Percentiles rank a stretch among this genome's conserved stretches.
Conservation (phyloP, 805 yeast species). For the Ogataea pini region DNA sequence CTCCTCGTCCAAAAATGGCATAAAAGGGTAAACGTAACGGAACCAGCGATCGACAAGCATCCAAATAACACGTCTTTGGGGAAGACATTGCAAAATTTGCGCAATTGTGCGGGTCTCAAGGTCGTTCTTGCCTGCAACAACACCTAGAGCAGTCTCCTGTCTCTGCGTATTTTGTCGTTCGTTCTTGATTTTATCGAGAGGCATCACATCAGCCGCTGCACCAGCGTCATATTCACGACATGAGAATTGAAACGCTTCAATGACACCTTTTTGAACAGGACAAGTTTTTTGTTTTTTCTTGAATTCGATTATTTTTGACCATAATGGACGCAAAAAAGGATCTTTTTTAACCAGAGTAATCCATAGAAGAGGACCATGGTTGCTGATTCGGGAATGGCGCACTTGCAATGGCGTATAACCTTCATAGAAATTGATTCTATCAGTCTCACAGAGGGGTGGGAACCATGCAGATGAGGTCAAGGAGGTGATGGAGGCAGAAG, state of each 20-base stretch:
- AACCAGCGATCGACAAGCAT: constrained; percentile 46
- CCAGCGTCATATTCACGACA: constrained; percentile 38
- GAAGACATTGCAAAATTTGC: constrained; percentile 41
- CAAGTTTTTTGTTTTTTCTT: constrained; percentile 23
- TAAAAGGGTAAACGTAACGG: constrained; percentile 45
- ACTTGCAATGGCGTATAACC: constrained; percentile 46
- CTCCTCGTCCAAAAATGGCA: constrained; percentile 47
- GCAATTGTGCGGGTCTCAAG: constrained; percentile 26
- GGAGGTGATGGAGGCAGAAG: not conserved
- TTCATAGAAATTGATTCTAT: constrained; percentile 42
- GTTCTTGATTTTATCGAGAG: constrained; percentile 15
- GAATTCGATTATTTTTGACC: constrained; percentile 31
- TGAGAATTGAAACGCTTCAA: constrained; percentile 26
- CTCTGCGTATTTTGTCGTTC: constrained; percentile 7
- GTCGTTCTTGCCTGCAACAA: constrained; percentile 16
- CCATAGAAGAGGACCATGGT: constrained; percentile 57
- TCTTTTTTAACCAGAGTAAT: constrained; percentile 50
- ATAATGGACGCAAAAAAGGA: constrained; percentile 37
- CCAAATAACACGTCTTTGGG: constrained; percentile 47
- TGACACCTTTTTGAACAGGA: not conserved
- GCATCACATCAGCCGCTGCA: constrained; percentile 41
- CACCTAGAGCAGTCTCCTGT: constrained; percentile 16
- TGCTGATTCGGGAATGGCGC: constrained; percentile 42
- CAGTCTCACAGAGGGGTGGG: constrained; percentile 32
- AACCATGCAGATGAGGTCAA: not conserved